Evolutionary conservation across 345 rosid genomes (phyloP).

Genomic region (Lumnitzera racemosa): DNA sequence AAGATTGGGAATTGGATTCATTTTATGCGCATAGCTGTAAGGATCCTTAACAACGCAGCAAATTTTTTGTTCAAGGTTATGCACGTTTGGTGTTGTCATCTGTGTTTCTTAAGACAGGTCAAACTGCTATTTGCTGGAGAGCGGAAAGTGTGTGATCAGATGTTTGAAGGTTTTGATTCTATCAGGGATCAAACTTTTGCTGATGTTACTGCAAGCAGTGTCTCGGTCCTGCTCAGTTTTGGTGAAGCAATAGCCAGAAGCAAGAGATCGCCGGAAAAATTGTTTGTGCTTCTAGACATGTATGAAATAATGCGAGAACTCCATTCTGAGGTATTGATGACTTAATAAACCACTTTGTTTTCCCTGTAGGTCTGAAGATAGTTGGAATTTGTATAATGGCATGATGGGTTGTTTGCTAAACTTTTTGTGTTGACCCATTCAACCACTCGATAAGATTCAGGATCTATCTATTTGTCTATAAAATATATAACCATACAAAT

Average conservation of each 20-base stretch:
- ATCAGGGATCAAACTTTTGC: constrained; percentile 91
- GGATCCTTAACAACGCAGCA: constrained; percentile 13
- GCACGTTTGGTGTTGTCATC: neutral
- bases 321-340: constrained; percentile 72
- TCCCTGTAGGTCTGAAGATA: too few species aligned
- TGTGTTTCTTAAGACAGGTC: constrained; percentile 45
- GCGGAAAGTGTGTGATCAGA: constrained; percentile 85
- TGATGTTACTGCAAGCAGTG: constrained; percentile 72
- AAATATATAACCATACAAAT: too few species aligned
- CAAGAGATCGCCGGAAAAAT: constrained; percentile 96
- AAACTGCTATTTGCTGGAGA: constrained; percentile 93
- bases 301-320: constrained; percentile 97
- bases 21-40: constrained; percentile 98
- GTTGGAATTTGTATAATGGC: too few species aligned
- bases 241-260: constrained; percentile 97
- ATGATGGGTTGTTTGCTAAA: too few species aligned
- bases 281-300: constrained; percentile 97
- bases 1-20: constrained; percentile 98
- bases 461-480: too few species aligned
- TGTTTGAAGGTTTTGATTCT: constrained; percentile 80
- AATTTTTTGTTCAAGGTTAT: neutral
- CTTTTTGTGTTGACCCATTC: too few species aligned
- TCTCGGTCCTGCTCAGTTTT: constrained; percentile 92
- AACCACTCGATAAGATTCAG: too few species aligned
- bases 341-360: neutral